These are phyloP conservation scores for Tephrocybe sp. DNA, from an alignment of 768 basidiomycete genomes.

Conservation along the genomic window DNA sequence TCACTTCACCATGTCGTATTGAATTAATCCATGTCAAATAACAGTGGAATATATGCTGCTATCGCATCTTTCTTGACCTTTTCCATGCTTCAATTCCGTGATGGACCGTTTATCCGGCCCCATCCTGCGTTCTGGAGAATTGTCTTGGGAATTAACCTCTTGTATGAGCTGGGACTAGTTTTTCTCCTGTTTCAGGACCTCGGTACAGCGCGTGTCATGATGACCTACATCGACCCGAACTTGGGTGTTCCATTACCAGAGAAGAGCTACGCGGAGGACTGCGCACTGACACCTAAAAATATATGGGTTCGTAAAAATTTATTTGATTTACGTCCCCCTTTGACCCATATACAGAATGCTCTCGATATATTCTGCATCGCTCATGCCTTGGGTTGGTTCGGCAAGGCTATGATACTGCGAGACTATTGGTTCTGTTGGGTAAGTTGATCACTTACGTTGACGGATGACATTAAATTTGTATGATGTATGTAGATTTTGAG, in stretches of 20 bases:
- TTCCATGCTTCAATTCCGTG: slow-evolving; percentile 85
- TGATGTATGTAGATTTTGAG: slow-evolving; percentile 63
- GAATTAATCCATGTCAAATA: slow-evolving; percentile 7
- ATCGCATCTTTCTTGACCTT: slow-evolving; percentile 73
- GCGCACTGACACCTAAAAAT: slow-evolving; percentile 55
- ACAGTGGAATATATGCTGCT: slow-evolving; percentile 75
- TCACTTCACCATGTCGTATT: slow-evolving; percentile 4
- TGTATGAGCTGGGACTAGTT: slow-evolving; percentile 80
- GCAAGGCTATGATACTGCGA: slow-evolving; percentile 84
- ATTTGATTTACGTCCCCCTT: not conserved
- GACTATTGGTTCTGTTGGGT: slow-evolving; percentile 97
- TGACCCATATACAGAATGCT: slow-evolving; percentile 51
- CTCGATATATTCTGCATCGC: slow-evolving; percentile 86
- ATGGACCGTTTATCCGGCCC: slow-evolving; percentile 85
- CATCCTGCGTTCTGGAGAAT: slow-evolving; percentile 87
- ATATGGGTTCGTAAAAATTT: slow-evolving; percentile 56
- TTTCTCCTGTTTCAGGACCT: slow-evolving; percentile 87
- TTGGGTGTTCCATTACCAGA: slow-evolving; percentile 75
- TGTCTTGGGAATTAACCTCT: slow-evolving; percentile 74
- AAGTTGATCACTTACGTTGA: slow-evolving; percentile 17
- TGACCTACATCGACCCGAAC: slow-evolving; percentile 72
- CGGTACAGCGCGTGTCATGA: slow-evolving; percentile 70
- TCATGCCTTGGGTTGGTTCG: slow-evolving; percentile 86
- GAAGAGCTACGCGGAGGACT: slow-evolving; percentile 85
- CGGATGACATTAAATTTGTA: slow-evolving; percentile 11